phyloP scores from a whole-genome alignment of 306 rosid genomes.

The Acacia melanoxylon region DNA sequence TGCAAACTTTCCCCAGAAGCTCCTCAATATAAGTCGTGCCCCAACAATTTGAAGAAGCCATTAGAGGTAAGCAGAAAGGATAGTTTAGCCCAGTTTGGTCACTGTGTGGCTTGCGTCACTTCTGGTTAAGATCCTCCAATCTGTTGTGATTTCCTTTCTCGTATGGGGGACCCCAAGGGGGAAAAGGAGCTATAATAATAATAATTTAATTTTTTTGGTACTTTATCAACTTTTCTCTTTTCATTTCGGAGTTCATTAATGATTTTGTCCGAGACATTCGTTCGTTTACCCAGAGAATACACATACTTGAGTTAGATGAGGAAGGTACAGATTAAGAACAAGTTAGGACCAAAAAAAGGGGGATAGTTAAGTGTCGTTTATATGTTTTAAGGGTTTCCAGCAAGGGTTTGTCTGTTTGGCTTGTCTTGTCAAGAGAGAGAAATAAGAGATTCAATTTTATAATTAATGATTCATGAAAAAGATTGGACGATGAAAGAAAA shows the following conservation, averaged over 20 bases:
- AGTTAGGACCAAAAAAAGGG: not conserved
- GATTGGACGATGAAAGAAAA: not conserved
- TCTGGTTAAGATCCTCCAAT: conserved; percentile 44
- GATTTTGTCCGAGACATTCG: conserved; percentile 41
- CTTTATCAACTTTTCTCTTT: not conserved
- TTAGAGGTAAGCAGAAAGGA: conserved; percentile 61
- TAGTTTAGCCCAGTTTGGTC: conserved; percentile 51
- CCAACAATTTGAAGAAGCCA: conserved; percentile 60
- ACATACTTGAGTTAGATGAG: conserved; percentile 25
- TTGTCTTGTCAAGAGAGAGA: conserved; percentile 14
- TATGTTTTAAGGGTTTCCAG: conserved; percentile 1
- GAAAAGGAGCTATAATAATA: not conserved
- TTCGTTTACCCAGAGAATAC: conserved; percentile 21
- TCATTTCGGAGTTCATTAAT: not conserved
- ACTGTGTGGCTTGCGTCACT: conserved; percentile 53
- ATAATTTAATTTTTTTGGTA: conserved; percentile 5
- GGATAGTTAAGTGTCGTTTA: not conserved
- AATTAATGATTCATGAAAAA: not conserved
- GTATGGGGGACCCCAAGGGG: conserved; percentile 45
- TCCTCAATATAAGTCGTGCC: conserved; percentile 61
- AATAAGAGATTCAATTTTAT: not conserved
- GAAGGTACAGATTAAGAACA: conserved; percentile 32
- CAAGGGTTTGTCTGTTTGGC: not conserved
- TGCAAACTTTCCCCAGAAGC: conserved; percentile 43
- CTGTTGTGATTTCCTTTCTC: conserved; percentile 45